Base-by-base conservation (phyloP, 2,329 filamentous ascomycete species). In the Paecilomyces variotii region DNA sequence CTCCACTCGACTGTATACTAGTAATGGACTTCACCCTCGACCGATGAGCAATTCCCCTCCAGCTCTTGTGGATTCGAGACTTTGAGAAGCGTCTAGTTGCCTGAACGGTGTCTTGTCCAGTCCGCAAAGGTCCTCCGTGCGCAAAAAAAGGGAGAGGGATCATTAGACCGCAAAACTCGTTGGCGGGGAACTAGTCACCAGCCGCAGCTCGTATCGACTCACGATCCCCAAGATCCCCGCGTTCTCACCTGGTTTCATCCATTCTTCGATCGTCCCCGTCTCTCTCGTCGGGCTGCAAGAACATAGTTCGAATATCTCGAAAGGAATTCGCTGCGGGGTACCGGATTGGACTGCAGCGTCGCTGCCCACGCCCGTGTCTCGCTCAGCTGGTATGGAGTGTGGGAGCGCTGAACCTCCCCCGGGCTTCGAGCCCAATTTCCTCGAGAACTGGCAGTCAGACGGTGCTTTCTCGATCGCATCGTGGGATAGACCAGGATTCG, bases 371-470 rank as follows among this genome's bases (percentile, higher is more conserved):
- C 54, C 32, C 35, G 24, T 49, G 14, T 39, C 26, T 53, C 56
- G 25, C 25, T 14, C 26, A 19, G 24, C 60, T 62, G 72, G 70
- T 70, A 74, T 74, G 72, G 72, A 74, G 70, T 67, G 67, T 65
- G 68, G 66, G 69, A 72, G 63, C 64, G 61, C 70, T 64, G 68
- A 67, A 56, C 68, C 69, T 58, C 67, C 70, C 68, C 68, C 72
- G 72, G 72, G 72, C 67, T 71, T 75, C 56, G 72, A 75, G 72
- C 70, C 73, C 70, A 75, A 74, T 64, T 74, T 74, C 53, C 66
- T 75, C 57, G 71, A 73, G 60, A 71, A 69, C 57, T 75, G 73
- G 71, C 72, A 74, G 68, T 67, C 70, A n/a, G 70, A 67, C 57
- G 49, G 32, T 53, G 63, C 64, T 26, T 73, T 72, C 62, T 68